Conservation (phyloP, 129 eudicot genomes). For the Heracleum sosnowskyi region DNA sequence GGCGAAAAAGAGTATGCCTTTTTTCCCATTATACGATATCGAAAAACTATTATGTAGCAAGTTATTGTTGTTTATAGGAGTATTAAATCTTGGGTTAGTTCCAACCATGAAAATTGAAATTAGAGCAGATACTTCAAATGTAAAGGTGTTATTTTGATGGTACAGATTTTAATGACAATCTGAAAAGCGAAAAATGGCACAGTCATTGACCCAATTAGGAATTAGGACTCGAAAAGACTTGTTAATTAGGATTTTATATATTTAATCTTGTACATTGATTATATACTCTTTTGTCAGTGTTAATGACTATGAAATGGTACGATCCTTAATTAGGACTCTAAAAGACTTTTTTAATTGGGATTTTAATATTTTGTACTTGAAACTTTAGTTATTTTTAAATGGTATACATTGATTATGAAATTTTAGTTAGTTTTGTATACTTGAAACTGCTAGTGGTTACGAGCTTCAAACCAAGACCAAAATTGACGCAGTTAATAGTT, state of each 20-base stretch:
- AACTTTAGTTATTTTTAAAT: too few species aligned
- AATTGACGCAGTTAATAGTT: background rate
- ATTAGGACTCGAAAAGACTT: background rate
- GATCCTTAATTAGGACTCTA: too few species aligned
- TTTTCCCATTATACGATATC: background rate
- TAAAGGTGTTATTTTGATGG: background rate
- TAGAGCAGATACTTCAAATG: background rate
- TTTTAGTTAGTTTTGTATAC: background rate
- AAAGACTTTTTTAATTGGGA: too few species aligned
- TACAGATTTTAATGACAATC: background rate
- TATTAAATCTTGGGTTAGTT: background rate
- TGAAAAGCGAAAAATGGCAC: background rate
- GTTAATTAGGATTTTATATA: too few species aligned
- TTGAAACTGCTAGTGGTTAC: background rate
- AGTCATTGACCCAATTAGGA: background rate
- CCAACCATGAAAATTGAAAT: too few species aligned
- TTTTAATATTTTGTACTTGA: too few species aligned
- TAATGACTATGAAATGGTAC: too few species aligned
- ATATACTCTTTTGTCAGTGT: too few species aligned
- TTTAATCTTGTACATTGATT: too few species aligned
- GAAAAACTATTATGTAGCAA: background rate
- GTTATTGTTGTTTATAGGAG: background rate
- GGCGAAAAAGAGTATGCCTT: conserved; percentile 70
- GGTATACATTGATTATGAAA: too few species aligned
- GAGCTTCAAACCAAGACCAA: background rate